Evolutionary conservation across 345 rosid genomes (phyloP), one percentile per base, ranked within the genome.

Genomic region (Hibiscus trionum): DNA sequence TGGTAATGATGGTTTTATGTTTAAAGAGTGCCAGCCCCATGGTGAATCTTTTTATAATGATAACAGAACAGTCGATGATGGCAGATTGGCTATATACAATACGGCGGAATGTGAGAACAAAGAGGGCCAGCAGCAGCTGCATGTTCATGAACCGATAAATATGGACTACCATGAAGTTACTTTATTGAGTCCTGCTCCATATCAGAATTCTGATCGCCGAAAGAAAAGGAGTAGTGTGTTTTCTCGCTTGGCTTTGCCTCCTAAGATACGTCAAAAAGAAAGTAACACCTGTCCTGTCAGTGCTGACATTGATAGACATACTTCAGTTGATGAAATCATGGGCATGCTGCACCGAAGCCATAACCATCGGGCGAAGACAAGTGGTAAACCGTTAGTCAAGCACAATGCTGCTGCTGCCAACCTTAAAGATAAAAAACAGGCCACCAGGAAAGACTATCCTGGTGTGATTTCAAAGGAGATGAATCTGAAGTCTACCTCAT

Each of bases 321-420:
- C 71, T 71, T 84, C 91, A 42, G 83, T 79, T 12, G 77, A 82
- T 72, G 85, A 85, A 73, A 82, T 85, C 44, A 87, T 85, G 88
- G 75, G 79, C 59, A 70, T 69, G 71, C 46, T 86, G 72, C 68
- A 77, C 29, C 68, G 69, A 58, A 78, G 80, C 72, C 69, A 15
- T 24, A 19, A 62, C 27, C 46, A 75, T 11, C 77, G 84, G 93
- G 60, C 46, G 62, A 83, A 70, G 59, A 50, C 11, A 47, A 71
- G 52, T 52, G 0, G 2, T 44, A 67, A 62, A 69, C 47, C 61
- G 60, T 66, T 64, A 62, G 50, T n/a, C 33, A 56, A 61, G 55
- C 66, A 8, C 27, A 61, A 11, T 46, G 74, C 57, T 66, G 37
- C 21, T 61, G 73, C 68, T 37, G 67, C 16, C 37, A 74, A 49